Evolutionary conservation across 1,284 basidiomycete species (phyloP), one percentile per base, ranked within the genome.

Genomic region (Trametes sp.): DNA sequence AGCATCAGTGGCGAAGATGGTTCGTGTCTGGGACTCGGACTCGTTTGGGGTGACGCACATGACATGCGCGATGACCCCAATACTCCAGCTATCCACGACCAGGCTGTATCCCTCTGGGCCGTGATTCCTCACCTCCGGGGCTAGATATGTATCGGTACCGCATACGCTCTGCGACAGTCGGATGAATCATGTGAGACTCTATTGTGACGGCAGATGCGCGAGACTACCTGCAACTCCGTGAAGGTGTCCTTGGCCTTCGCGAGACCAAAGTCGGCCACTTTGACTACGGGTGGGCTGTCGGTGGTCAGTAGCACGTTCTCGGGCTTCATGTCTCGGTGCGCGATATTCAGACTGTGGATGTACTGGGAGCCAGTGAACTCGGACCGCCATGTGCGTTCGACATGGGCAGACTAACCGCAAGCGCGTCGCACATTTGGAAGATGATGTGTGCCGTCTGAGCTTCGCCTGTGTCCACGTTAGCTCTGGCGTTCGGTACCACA

Each of bases 241-340:
- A 86, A 70, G 62, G 84, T 87, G 66, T 93, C 90, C 42, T 94
- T 28, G 59, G 90, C 87, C 74, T 97, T 97, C 0, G 96, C 95
- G 16, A 98, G 84, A 2, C 96, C 96, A 74, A 97, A 98, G 74
- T 97, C 96, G 1, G 95, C 95, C 28, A 97, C 88, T 71, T 95
- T 95, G 66, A 91, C 85, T 1, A 79, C 73, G 0, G 90, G 90
- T 0, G 89, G 86, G 0, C 80, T 60, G 45, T 88, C 85, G 7
- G 72, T 80, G 0, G 92, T 94, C 16, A 95, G 77, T 2, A 95
- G 82, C 13, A 94, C 84, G 68, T 94, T 94, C 85, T 97, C 96
- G 0, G 95, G 95, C 75, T 98, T 97, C 50, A 98, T 79, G 77
- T 98, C 95, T 36, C 96, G 90, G 77, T 98, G 95, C 0, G 93